A percentile compares a stretch with the other conserved stretches of the same genome.
phyloP scores from a whole-genome alignment of 768 basidiomycete species.

The Fibroporia radiculosa region DNA sequence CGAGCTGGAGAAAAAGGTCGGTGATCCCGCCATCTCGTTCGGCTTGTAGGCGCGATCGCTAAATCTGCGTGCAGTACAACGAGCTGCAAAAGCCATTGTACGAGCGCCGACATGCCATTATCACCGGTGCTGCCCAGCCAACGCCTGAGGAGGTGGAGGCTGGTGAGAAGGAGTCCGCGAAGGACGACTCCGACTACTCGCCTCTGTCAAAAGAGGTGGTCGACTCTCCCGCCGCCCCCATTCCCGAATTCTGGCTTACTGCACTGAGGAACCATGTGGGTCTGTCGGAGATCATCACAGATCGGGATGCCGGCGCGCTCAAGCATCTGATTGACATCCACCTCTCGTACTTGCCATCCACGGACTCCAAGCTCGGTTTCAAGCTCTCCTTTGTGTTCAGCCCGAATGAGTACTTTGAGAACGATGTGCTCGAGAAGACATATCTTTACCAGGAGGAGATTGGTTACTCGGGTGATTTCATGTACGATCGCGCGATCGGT shows the following conservation, averaged over 20 bases:
- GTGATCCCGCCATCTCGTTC: slow-evolving; percentile 18
- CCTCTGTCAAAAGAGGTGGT: slow-evolving; percentile 32
- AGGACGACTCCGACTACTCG: slow-evolving; percentile 69
- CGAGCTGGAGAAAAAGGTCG: slow-evolving; percentile 91
- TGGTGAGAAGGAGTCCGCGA: slow-evolving; percentile 63
- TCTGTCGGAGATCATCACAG: slow-evolving; percentile 83
- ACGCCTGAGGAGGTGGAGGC: slow-evolving; percentile 77
- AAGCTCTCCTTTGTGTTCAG: slow-evolving; percentile 79
- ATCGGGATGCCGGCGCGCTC: slow-evolving; percentile 83
- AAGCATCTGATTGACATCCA: slow-evolving; percentile 76
- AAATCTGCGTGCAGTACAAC: slow-evolving; percentile 46
- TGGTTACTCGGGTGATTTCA: slow-evolving; percentile 93
- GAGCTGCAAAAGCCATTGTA: slow-evolving; percentile 78
- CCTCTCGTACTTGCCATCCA: slow-evolving; percentile 63
- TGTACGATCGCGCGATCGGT: slow-evolving; percentile 91
- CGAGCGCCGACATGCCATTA: slow-evolving; percentile 77
- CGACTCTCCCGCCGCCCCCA: slow-evolving; percentile 34
- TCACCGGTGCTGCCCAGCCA: slow-evolving; percentile 66
- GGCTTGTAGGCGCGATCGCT: slow-evolving; percentile 1
- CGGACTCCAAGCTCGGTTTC: slow-evolving; percentile 80
- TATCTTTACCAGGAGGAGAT: slow-evolving; percentile 91
- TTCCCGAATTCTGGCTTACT: slow-evolving; percentile 98
- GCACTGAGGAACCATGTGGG: slow-evolving; percentile 88
- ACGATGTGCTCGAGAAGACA: slow-evolving; percentile 80
- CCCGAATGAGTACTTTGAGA: slow-evolving; percentile 83